Evolutionary conservation across 306 rosid genomes (phyloP), one percentile per base, ranked within the genome.

Genomic region (Vachellia collinsii): DNA sequence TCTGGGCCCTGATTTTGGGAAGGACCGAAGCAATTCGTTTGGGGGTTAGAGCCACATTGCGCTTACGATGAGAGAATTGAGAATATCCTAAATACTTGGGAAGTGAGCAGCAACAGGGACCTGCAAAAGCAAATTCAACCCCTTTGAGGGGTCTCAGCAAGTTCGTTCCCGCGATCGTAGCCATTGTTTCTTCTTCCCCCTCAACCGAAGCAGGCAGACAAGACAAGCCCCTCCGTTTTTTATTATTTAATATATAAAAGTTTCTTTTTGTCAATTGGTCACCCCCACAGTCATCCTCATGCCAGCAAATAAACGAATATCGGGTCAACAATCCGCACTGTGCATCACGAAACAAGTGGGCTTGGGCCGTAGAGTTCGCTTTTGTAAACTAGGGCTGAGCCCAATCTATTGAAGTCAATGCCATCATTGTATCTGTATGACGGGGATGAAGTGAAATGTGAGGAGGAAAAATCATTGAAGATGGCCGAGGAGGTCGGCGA

Each of bases 1-100:
- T 88, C 62, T 92, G 91, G 17, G 94, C 93, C 85, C 86, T 86
- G 80, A 92, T 46, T 23, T 86, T 77, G 48, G 97, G 97, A 77
- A 82, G 16, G 85, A 89, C 34, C 9, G 70, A 43, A 5, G 85
- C 83, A 66, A 80, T 89, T 83, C 77, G 83, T 17, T 82, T 62
- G 83, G 46, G 83, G n/a, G 39, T 87, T 20, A 85, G 79, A 72
- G 76, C 75, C 77, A 83, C 87, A 70, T 44, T 20, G 56, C 56
- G 12, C 67, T 79, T 87, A 65, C 76, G 80, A 13, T 8, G 87
- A 77, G 82, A 46, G 47, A 83, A 54, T 70, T 76, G 76, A 80
- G 34, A 46, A 37, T 72, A 62, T 70, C 77, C 81, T 41, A 80
- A 54, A 9, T 53, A 78, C 36, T 79, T 81, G 37, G 43, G 76